These are phyloP conservation scores for Mycosarcoma maydis DNA, from an alignment of 1,284 basidiomycete species.

Conservation along the genomic window DNA sequence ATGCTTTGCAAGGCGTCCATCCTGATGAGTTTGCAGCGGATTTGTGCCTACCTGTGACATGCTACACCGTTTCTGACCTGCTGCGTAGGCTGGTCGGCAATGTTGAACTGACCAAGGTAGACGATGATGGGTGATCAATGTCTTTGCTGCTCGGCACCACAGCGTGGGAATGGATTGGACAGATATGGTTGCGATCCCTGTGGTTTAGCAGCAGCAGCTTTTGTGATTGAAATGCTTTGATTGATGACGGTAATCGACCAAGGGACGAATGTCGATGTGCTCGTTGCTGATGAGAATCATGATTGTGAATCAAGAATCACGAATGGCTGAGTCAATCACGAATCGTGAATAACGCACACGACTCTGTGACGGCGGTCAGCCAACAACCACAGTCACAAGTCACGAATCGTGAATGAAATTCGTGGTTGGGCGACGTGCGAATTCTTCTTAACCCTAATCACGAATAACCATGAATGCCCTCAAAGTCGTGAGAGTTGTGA, in stretches of 20 bases:
- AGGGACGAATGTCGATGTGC: no score
- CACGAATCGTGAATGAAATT: no score
- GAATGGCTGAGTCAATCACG: constrained; percentile 6
- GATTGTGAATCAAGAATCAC: no score
- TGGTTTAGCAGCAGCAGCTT: no score
- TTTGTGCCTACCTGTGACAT: constrained; percentile 18
- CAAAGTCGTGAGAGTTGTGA: background rate
- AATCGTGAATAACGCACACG: no score
- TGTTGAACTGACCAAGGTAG: background rate
- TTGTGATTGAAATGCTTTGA: no score
- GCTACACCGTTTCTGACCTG: background rate
- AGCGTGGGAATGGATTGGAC: background rate
- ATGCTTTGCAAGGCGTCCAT: constrained; percentile 16
- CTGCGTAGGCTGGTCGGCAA: background rate
- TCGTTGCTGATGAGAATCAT: background rate
- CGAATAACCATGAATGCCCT: no score
- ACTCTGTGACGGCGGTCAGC: no score
- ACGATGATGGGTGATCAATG: background rate
- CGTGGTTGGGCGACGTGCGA: no score
- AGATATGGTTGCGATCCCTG: constrained; percentile 2
- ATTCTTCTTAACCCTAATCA: no score
- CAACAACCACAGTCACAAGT: no score
- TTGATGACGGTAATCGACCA: no score
- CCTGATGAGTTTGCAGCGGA: background rate
- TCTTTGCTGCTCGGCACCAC: background rate